Base-by-base conservation (phyloP, 257 asterid species). In the Salvia miltiorrhiza region DNA sequence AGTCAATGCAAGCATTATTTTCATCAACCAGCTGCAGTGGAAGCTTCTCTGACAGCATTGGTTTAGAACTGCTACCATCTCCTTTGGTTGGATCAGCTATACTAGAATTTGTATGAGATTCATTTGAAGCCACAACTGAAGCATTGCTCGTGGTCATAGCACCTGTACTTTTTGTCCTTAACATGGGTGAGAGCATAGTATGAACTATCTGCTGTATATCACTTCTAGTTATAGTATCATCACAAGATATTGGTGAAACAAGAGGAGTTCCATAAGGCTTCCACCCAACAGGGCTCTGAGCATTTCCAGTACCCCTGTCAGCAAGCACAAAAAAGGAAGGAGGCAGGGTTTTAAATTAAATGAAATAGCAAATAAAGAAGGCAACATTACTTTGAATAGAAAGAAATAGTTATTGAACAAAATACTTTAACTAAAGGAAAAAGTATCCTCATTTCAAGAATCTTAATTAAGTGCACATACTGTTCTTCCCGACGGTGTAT, bases 251-350 rank as follows among this genome's bases (percentile, higher is more conserved):
- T 56, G 96, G 96, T 21, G 99, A 89, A 71, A 94, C 99, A 48
- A 94, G 96, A 75, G 99, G 99, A 35, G 97, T 89, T 72, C 99
- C 99, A 72, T 89, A 91, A 39, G 99, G 93, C 85, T 91, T 94
- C 97, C 97, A 89, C 59, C 97, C 93, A 57, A 79, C 50, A 72
- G 78, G 61, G 76, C 86, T 88, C 83, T 87, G 98, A 75, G 88
- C 74, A 72, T 81, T 80, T 56, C 95, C 88, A 68, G 88, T 63
- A 76, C 88, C 93, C 86, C 99, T 94, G 64, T 57, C 75, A 32
- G 71, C 63, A 66, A 55, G 74, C 21, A 71, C 70, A 52, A 54
- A 69, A 71, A 60, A 23, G 68, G 19, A 71, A 21, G 13, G 16
- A 23, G 65, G 20, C 9, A 20, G 30, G 47, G n/a, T n/a, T 10